Evolutionary conservation across 2,329 filamentous ascomycete species (phyloP).

Genomic region (Onygenales sp.): DNA sequence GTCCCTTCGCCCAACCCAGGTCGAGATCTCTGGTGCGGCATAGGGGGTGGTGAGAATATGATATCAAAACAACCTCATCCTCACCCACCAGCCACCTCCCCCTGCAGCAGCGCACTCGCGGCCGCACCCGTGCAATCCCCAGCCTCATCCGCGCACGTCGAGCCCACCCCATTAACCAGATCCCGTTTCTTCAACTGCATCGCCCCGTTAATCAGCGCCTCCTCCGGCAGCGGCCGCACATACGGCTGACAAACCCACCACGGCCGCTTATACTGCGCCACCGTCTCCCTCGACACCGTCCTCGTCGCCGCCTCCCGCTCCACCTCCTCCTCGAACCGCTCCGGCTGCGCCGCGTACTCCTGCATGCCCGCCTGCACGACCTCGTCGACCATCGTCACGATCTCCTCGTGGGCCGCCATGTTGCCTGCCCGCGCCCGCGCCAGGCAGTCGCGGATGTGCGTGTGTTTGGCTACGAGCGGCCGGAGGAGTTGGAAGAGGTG

Average conservation of each 20-base stretch:
- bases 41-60: too few species aligned
- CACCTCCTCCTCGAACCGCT: slow-evolving; percentile 23
- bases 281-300: slow-evolving; percentile 46
- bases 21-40: too few species aligned
- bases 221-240: slow-evolving; percentile 73
- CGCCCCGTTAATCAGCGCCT: slow-evolving; percentile 74
- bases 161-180: slow-evolving; percentile 14
- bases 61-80: too few species aligned
- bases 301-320: slow-evolving; percentile 23
- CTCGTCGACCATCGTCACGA: slow-evolving; percentile 64
- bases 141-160: not conserved
- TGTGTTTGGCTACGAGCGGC: slow-evolving; percentile 69
- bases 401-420: slow-evolving; percentile 64
- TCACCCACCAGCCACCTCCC: too few species aligned
- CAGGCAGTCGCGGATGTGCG: slow-evolving; percentile 75
- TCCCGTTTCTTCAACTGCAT: slow-evolving; percentile 63
- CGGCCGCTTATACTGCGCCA: slow-evolving; percentile 65
- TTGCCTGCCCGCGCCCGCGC: slow-evolving; percentile 60
- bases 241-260: slow-evolving; percentile 90
- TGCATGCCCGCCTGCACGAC: slow-evolving; percentile 63
- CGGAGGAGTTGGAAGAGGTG: slow-evolving; percentile 89
- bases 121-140: not conserved
- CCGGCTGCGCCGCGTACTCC: slow-evolving; percentile 48
- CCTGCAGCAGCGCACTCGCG: not conserved
- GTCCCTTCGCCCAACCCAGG: too few species aligned